Percentiles rank a stretch among this genome's conserved stretches.
These are phyloP conservation scores for Laetiporus sulphureus DNA, from an alignment of 1,284 basidiomycete genomes.

Conservation along the genomic window DNA sequence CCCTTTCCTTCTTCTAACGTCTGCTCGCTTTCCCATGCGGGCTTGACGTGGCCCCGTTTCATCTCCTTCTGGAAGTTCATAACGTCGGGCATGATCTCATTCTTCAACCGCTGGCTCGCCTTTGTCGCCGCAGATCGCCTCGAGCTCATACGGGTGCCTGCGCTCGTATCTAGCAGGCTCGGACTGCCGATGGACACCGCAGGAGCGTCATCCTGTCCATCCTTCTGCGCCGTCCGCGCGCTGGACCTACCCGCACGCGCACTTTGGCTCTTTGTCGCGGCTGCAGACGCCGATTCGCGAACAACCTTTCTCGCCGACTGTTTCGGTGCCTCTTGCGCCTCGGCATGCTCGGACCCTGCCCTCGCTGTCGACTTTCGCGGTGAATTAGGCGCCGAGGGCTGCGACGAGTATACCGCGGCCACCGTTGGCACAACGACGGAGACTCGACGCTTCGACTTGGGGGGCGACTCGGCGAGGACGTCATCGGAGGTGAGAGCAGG, in stretches of 20 bases:
- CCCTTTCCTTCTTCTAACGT: slow-evolving; percentile 16
- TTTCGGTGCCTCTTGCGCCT: slow-evolving; percentile 2
- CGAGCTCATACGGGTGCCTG: slow-evolving; percentile 22
- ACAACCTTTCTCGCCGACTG: slow-evolving; percentile 5
- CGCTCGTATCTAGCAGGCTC: slow-evolving; percentile 10
- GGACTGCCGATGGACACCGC: slow-evolving; percentile 10
- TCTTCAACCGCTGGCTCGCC: slow-evolving; percentile 54
- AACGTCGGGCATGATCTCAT: slow-evolving; percentile 73
- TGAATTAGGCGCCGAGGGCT: neutral
- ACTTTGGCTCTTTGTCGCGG: neutral
- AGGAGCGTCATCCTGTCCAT: neutral
- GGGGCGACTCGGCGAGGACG: neutral
- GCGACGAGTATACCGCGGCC: neutral
- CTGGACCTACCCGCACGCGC: neutral
- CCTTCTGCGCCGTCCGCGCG: neutral
- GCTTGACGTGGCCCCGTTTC: slow-evolving; percentile 33
- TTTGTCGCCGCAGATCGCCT: slow-evolving; percentile 59
- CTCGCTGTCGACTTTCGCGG: neutral
- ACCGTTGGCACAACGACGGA: slow-evolving; percentile 7
- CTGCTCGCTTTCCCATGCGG: slow-evolving; percentile 20
- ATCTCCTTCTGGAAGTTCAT: slow-evolving; percentile 61
- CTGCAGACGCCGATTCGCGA: neutral
- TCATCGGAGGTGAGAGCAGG: too few relatives aligned
- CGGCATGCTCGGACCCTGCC: slow-evolving; percentile 3
- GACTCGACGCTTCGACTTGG: neutral